phyloP scores from a whole-genome alignment of 352 stramenopile species.

The Globisporangium polare region DNA sequence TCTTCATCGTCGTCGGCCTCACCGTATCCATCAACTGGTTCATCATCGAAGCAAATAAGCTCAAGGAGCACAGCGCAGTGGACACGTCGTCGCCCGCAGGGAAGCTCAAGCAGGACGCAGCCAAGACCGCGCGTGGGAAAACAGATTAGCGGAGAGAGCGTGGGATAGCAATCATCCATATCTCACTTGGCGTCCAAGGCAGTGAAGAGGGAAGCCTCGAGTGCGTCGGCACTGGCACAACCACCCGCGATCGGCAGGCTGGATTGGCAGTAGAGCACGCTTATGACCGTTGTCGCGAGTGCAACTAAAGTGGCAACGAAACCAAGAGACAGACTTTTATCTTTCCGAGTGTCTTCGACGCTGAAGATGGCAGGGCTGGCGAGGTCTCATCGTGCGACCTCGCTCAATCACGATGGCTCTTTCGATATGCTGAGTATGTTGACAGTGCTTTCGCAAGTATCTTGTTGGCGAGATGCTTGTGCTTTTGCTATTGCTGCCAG shows the following conservation, averaged over 20 bases:
- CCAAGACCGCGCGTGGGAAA: constrained; percentile 31
- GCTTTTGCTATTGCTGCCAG: too few relatives aligned
- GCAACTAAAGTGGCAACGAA: background rate
- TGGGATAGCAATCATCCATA: background rate
- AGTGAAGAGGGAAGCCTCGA: background rate
- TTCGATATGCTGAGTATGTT: too few relatives aligned
- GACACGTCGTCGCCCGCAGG: background rate
- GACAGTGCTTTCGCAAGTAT: too few relatives aligned
- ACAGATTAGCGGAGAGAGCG: constrained; percentile 37
- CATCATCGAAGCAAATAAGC: constrained; percentile 68
- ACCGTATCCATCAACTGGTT: constrained; percentile 87
- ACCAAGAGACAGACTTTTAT: background rate
- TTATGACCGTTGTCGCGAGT: background rate
- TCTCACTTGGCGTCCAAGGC: background rate
- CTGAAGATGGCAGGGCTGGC: background rate
- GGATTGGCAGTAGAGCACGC: background rate
- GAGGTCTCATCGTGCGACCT: too few relatives aligned
- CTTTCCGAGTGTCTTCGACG: too few relatives aligned
- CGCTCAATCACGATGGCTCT: too few relatives aligned
- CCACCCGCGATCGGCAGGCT: background rate
- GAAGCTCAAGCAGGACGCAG: constrained; percentile 14
- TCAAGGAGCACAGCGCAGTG: constrained; percentile 38
- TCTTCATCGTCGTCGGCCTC: constrained; percentile 80
- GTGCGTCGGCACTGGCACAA: background rate
- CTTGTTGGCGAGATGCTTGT: too few relatives aligned